Conservation (phyloP, 2,329 filamentous ascomycete species). For the Colletotrichum tabaci region DNA sequence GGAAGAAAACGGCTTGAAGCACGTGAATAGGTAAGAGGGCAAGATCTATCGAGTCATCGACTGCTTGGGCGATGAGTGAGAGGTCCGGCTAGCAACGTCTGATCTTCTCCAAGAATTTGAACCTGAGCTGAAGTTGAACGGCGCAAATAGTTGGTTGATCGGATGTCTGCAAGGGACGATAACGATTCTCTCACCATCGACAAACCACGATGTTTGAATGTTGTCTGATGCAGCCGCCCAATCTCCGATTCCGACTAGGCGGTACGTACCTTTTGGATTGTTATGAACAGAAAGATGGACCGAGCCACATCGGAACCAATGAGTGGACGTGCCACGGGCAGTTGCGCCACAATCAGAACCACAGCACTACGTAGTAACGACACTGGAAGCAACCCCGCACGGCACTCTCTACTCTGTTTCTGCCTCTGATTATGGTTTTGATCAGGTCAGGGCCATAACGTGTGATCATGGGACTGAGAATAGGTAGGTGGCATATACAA, state of each 20-base stretch:
- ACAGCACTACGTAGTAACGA: conserved; percentile 10
- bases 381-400: conserved; percentile 31
- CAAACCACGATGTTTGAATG: conserved; percentile 15
- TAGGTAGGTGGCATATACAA: too few species aligned
- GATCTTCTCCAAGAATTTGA: background rate
- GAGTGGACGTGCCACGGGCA: too few species aligned
- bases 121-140: background rate
- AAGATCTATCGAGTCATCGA: background rate
- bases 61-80: background rate
- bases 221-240: conserved; percentile 18
- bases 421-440: background rate
- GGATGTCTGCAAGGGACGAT: background rate
- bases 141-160: background rate
- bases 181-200: background rate
- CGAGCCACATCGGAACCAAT: conserved; percentile 15
- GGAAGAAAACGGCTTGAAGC: background rate
- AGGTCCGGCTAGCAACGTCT: background rate
- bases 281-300: background rate
- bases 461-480: background rate
- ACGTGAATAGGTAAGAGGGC: background rate
- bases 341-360: conserved; percentile 8
- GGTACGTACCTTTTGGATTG: conserved; percentile 21
- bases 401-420: background rate
- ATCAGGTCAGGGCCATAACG: conserved; percentile 10
- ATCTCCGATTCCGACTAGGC: background rate